Percentiles rank a stretch among this genome's conserved stretches.
Conservation (phyloP, 2,329 filamentous ascomycete species). For the Cladobotryum protrusum region DNA sequence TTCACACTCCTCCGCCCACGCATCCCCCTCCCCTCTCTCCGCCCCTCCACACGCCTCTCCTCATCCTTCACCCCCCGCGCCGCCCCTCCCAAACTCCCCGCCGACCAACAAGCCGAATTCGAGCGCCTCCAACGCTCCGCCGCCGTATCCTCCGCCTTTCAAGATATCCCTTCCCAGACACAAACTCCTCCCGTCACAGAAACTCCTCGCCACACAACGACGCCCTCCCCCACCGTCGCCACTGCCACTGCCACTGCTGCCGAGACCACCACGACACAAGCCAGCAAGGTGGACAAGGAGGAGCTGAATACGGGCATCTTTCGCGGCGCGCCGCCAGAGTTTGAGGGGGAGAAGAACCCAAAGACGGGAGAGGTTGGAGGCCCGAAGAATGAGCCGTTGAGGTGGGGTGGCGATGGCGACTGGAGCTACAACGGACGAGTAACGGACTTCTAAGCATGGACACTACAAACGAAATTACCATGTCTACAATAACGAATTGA, state of each 20-base stretch:
- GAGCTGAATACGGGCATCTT: conserved; percentile 54
- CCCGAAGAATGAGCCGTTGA: conserved; percentile 91
- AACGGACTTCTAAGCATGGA: conserved; percentile 69
- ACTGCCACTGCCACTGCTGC: conserved; percentile 3
- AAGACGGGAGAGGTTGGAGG: conserved; percentile 93
- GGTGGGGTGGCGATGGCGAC: conserved; percentile 70
- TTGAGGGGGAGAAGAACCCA: conserved; percentile 86
- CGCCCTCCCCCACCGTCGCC: too few relatives aligned
- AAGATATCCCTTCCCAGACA: conserved; percentile 18
- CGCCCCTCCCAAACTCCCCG: conserved; percentile 77
- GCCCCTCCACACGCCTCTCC: conserved; percentile 23
- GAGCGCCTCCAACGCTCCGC: conserved; percentile 71
- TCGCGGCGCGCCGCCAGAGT: conserved; percentile 79
- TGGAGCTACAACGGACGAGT: conserved; percentile 96
- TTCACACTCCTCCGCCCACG: background rate
- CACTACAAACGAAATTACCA: background rate
- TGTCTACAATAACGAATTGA: too few relatives aligned
- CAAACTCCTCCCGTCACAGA: conserved; percentile 21
- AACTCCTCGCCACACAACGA: conserved; percentile 13
- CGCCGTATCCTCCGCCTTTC: conserved; percentile 38
- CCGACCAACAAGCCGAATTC: conserved; percentile 84
- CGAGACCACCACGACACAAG: background rate
- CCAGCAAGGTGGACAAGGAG: conserved; percentile 10
- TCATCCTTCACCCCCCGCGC: conserved; percentile 49
- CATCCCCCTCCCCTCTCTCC: conserved; percentile 4